phyloP scores from a whole-genome alignment of 805 yeast species.

The Kodamaea kaohsiungensis region DNA sequence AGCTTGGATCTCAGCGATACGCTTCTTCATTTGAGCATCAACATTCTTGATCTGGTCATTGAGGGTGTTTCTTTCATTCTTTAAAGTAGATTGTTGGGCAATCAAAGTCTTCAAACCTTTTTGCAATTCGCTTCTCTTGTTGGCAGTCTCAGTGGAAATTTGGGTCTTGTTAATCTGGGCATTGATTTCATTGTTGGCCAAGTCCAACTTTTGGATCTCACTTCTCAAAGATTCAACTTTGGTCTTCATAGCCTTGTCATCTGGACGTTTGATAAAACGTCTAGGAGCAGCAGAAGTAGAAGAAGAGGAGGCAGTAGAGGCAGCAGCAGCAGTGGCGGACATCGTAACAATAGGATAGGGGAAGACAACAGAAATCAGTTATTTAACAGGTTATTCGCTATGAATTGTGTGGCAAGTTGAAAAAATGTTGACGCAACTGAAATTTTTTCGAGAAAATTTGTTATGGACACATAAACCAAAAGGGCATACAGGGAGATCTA shows the following conservation, averaged over 20 bases:
- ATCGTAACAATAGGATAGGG: conserved; percentile 2
- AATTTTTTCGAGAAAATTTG: conserved; percentile 1
- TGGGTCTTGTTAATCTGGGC: conserved; percentile 50
- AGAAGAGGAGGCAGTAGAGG: conserved; percentile 14
- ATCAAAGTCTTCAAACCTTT: conserved; percentile 42
- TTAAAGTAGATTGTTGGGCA: conserved; percentile 49
- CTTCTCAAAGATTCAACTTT: conserved; percentile 54
- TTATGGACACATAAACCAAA: conserved; percentile 1
- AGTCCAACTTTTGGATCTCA: conserved; percentile 64
- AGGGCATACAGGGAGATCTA: neutral
- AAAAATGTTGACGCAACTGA: conserved; percentile 1
- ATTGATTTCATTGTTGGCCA: conserved; percentile 50
- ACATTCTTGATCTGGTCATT: conserved; percentile 70
- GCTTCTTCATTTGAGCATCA: conserved; percentile 73
- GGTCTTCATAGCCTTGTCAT: conserved; percentile 61
- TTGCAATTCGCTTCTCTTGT: conserved; percentile 36
- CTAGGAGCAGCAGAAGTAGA: conserved; percentile 25
- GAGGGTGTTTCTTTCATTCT: conserved; percentile 49
- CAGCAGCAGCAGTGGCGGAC: conserved; percentile 11
- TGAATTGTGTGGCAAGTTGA: conserved; percentile 1
- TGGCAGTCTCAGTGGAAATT: conserved; percentile 30
- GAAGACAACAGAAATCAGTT: neutral
- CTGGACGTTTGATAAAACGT: conserved; percentile 74
- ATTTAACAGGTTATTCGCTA: neutral
- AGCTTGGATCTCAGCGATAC: conserved; percentile 70